These are phyloP conservation scores for Scorias spongiosa DNA, from an alignment of 2,329 filamentous ascomycete genomes.

Conservation along the genomic window DNA sequence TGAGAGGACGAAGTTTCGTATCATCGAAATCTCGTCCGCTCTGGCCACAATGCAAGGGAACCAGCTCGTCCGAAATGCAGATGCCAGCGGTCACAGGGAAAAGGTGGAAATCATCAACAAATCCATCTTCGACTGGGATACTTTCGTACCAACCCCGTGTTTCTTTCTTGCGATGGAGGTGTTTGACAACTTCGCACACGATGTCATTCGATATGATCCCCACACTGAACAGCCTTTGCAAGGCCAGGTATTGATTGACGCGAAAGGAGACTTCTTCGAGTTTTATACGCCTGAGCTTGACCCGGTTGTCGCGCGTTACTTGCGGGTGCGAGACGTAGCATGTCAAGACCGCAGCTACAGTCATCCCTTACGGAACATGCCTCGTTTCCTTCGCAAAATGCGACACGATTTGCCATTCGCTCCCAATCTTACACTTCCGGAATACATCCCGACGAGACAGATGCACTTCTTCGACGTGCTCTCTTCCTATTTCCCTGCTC, in stretches of 20 bases:
- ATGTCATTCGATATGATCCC: slow-evolving; percentile 80
- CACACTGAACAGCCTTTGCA: slow-evolving; percentile 70
- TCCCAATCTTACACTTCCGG: slow-evolving; percentile 62
- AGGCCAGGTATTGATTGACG: slow-evolving; percentile 74
- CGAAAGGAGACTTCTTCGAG: slow-evolving; percentile 79
- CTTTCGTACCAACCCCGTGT: slow-evolving; percentile 77
- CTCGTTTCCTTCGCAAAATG: slow-evolving; percentile 44
- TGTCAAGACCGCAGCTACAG: slow-evolving; percentile 43
- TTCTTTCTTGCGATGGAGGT: slow-evolving; percentile 98
- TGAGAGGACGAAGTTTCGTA: slow-evolving; percentile 78
- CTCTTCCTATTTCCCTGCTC: slow-evolving; percentile 73
- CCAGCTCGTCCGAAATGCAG: slow-evolving; percentile 51
- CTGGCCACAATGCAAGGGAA: slow-evolving; percentile 64
- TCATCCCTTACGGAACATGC: slow-evolving; percentile 40
- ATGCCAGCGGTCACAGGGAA: slow-evolving; percentile 58
- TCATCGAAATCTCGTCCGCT: slow-evolving; percentile 84
- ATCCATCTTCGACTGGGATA: slow-evolving; percentile 87
- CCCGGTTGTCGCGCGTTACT: slow-evolving; percentile 64
- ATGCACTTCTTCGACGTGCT: slow-evolving; percentile 96
- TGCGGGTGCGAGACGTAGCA: slow-evolving; percentile 71
- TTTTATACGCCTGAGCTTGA: slow-evolving; percentile 76
- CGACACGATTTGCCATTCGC: slow-evolving; percentile 52
- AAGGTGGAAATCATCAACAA: slow-evolving; percentile 91
- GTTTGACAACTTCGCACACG: slow-evolving; percentile 96
- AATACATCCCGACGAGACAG: slow-evolving; percentile 86